These are phyloP conservation scores for Grigorovia jiainica DNA, from an alignment of 805 yeast species.

Conservation along the genomic window DNA sequence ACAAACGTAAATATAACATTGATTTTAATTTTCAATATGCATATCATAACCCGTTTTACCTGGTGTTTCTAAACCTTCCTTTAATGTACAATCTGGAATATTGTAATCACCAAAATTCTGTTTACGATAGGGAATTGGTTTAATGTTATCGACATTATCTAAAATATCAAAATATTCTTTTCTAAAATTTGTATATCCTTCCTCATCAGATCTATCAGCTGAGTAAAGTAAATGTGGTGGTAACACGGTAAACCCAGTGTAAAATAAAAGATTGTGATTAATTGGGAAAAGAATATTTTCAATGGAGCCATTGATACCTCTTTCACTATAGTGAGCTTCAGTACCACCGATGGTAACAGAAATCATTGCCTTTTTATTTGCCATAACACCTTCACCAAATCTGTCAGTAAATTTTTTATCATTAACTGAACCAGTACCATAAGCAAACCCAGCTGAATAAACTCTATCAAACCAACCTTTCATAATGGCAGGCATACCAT, in stretches of 20 bases:
- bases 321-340: conserved; percentile 7
- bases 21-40: conserved; percentile 4
- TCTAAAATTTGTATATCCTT: conserved; percentile 1
- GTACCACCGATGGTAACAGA: conserved; percentile 11
- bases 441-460: conserved; percentile 17
- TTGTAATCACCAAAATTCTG: conserved; percentile 18
- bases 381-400: conserved; percentile 20
- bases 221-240: conserved; percentile 12
- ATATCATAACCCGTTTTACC: conserved; percentile 9
- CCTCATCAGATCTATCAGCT: conserved; percentile 4
- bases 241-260: conserved; percentile 15
- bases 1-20: too few species aligned
- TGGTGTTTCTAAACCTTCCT: conserved; percentile 12
- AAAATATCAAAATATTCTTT: conserved; percentile 4
- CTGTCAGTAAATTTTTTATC: conserved; percentile 6
- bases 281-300: conserved; percentile 18
- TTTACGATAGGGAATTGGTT: conserved; percentile 13
- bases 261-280: conserved; percentile 14
- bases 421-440: conserved; percentile 14
- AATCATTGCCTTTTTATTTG: conserved; percentile 16
- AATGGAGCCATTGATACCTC: conserved; percentile 18
- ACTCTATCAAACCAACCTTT: conserved; percentile 27
- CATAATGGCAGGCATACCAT: conserved; percentile 24
- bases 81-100: conserved; percentile 8
- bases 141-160: conserved; percentile 2